Evolutionary conservation across 768 basidiomycete genomes (phyloP).

Genomic region (Amyloporia xantha): DNA sequence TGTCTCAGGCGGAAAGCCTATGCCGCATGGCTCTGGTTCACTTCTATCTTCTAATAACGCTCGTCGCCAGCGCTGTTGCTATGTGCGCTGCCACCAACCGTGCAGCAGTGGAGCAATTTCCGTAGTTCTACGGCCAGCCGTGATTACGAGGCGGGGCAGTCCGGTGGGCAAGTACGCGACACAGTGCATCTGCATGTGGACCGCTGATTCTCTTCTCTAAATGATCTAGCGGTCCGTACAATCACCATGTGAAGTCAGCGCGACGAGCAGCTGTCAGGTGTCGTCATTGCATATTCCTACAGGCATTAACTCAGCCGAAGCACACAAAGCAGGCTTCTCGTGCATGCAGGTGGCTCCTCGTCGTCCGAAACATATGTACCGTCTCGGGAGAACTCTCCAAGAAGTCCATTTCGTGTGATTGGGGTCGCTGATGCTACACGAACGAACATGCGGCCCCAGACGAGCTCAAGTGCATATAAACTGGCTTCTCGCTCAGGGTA

Average conservation of each 20-base stretch:
- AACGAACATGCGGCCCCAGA: neutral
- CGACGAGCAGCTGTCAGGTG: no score
- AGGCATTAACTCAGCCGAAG: no score
- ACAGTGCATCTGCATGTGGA: neutral
- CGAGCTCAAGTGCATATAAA: neutral
- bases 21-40: neutral
- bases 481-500: neutral
- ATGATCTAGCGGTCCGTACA: no score
- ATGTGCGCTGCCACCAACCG: neutral
- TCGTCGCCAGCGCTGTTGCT: neutral
- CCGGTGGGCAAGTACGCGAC: no score
- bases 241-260: no score
- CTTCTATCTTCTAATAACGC: neutral
- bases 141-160: no score
- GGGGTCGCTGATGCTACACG: no score
- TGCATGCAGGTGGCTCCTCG: neutral
- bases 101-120: neutral
- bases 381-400: neutral
- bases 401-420: no score
- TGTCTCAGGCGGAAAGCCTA: neutral
- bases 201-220: no score
- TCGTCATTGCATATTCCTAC: no score
- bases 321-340: neutral
- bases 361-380: no score
- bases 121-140: no score